Evolutionary conservation across 805 yeast genomes (phyloP).

Genomic region (Lipomyces starkeyi): DNA sequence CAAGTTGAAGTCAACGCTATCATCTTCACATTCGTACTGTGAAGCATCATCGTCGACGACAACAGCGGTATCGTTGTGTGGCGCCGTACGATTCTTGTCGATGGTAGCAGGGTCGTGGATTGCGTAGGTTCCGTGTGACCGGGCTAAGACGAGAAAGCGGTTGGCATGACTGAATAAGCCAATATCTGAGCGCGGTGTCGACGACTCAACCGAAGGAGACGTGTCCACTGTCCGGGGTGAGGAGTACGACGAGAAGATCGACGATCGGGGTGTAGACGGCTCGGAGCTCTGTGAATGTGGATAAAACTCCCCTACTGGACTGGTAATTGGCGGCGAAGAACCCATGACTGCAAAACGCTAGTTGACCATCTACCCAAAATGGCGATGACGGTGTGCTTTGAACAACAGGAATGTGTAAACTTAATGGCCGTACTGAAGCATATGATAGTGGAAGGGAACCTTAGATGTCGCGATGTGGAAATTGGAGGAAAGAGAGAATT

Average conservation of each 20-base stretch:
- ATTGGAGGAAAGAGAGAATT: neutral
- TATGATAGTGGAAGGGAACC: neutral
- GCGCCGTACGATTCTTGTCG: neutral
- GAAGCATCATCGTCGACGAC: neutral
- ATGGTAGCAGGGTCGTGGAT: neutral
- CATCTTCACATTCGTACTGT: neutral
- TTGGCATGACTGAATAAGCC: too few relatives aligned
- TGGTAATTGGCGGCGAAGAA: neutral
- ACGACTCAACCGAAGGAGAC: neutral
- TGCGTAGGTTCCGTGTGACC: too few relatives aligned
- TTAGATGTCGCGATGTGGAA: neutral
- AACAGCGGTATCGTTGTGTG: neutral
- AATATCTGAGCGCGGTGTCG: neutral
- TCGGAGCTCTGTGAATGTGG: neutral
- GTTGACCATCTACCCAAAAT: neutral
- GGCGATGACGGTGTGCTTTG: neutral
- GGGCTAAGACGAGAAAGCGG: too few relatives aligned
- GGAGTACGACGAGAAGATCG: neutral
- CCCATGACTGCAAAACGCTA: neutral
- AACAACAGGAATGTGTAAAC: too few relatives aligned
- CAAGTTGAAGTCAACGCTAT: conserved; percentile 1
- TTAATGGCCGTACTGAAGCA: neutral
- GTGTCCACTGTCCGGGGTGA: neutral
- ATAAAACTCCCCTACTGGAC: neutral
- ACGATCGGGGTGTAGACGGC: neutral